These are phyloP conservation scores for Turritis glabra DNA, from an alignment of 345 rosid genomes.

Conservation along the genomic window DNA sequence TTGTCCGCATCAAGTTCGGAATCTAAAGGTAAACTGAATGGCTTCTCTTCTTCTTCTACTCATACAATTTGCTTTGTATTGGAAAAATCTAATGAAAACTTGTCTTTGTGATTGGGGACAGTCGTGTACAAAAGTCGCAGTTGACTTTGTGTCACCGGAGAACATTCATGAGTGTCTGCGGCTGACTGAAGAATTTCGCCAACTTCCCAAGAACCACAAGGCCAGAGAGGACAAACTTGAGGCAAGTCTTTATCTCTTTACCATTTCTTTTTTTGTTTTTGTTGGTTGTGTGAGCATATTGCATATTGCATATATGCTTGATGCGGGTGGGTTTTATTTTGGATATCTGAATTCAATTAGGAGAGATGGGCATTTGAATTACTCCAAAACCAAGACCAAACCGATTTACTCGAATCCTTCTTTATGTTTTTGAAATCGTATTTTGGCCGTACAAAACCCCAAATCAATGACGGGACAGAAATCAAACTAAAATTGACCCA, in stretches of 20 bases:
- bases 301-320: constrained; percentile 5
- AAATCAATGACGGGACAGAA: neutral
- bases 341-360: neutral
- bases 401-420: neutral
- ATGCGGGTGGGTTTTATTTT: neutral
- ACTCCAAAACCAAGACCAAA: neutral
- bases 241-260: constrained; percentile 41
- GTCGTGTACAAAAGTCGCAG: constrained; percentile 96
- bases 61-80: neutral
- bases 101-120: constrained; percentile 25
- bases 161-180: constrained; percentile 72
- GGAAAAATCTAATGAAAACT: neutral
- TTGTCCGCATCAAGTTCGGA: constrained; percentile 98
- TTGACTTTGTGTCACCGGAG: constrained; percentile 92
- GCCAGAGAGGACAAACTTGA: constrained; percentile 96
- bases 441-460: neutral
- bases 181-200: constrained; percentile 80
- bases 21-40: constrained; percentile 60
- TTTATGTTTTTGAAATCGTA: neutral
- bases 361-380: constrained; percentile 1
- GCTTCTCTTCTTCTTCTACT: neutral
- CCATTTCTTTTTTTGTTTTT: neutral
- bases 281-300: neutral
- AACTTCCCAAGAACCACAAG: constrained; percentile 75
- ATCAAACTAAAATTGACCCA: neutral